A percentile compares a stretch with the other conserved stretches of the same genome.
These are phyloP conservation scores for Epichloe gansuensis DNA, from an alignment of 2,329 filamentous ascomycete genomes.

Conservation along the genomic window DNA sequence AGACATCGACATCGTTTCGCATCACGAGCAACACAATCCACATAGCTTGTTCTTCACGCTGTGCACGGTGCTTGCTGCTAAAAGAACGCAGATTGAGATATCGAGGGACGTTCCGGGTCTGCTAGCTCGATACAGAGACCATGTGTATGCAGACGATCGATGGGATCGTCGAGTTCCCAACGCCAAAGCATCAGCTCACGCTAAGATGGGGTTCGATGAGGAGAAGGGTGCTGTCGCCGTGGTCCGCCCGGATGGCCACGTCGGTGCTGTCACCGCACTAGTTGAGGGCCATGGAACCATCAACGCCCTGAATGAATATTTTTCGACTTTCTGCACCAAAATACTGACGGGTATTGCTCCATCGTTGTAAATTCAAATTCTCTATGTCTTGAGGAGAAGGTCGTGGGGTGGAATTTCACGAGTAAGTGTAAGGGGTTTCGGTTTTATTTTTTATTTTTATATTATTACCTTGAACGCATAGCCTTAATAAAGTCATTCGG, in stretches of 20 bases:
- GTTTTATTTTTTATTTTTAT: too few relatives aligned
- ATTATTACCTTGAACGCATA: not conserved
- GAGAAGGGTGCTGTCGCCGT: conserved; percentile 69
- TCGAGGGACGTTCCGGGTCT: conserved; percentile 54
- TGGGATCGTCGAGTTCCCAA: conserved; percentile 59
- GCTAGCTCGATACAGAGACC: conserved; percentile 64
- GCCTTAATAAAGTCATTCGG: not conserved
- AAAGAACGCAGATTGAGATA: conserved; percentile 61
- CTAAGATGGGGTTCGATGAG: conserved; percentile 71
- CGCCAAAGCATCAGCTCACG: conserved; percentile 64
- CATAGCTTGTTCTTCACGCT: conserved; percentile 75
- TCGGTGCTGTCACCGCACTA: conserved; percentile 62
- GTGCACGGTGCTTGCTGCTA: conserved; percentile 60
- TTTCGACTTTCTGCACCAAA: conserved; percentile 59
- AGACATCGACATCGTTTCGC: conserved; percentile 50
- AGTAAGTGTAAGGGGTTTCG: not conserved
- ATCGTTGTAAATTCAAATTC: not conserved
- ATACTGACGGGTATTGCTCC: conserved; percentile 13
- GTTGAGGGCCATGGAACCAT: conserved; percentile 68
- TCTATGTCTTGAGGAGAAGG: not conserved
- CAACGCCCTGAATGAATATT: conserved; percentile 75
- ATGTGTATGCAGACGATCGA: conserved; percentile 78
- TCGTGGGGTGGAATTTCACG: not conserved
- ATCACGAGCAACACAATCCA: conserved; percentile 75
- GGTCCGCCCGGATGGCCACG: conserved; percentile 77